Base-by-base conservation (phyloP, 495 filamentous ascomycete genomes). In the Hypoxylon subgilvum region DNA sequence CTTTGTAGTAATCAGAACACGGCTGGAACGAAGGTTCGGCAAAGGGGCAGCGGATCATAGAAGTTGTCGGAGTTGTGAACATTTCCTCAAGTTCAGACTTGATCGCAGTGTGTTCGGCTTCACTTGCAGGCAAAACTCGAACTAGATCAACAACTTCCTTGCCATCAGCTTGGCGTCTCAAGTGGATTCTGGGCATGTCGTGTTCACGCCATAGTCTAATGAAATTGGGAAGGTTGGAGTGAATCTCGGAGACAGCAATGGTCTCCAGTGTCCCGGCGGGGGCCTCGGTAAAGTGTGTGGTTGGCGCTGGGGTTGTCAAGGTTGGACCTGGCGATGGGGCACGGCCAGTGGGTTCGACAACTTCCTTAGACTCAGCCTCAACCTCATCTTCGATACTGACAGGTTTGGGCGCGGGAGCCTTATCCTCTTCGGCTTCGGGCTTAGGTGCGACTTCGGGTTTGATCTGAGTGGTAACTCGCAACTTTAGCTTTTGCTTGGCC, bases 401-500 rank as follows among this genome's bases (percentile, higher is more conserved):
- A 14, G 74, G 74, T 66, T 72, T 75, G n/a, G 76, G 75, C 1
- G 45, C 46, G n/a, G 76, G 75, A 1, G 45, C 46, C 21, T 32
- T 44, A 31, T 51, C 41, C n/a, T 57, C 30, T 63, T 63, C 9
- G 6, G 59, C 12, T 62, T 67, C 13, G 3, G 49, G 25, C 31
- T 61, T 47, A 14, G 36, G 42, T 9, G 21, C 18, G 4, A 19
- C 21, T 12, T 54, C 55, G 6, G 39, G 45, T 13, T 42, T 50
- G 7, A 35, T 16, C 52, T 64, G 69, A 28, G 77, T 70, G 13
- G 84, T 92, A 40, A 88, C 90, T 60, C 86, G 88, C 42, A 99
- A 84, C 67, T 92, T 90, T 55, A 99, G 86, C 86, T 97, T 99
- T 50, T 92, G 85, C 82, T 99, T 99, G 13, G 94, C 94, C 76